These are phyloP conservation scores for Hyphopichia pseudoburtonii DNA, from an alignment of 1,139 yeast species.

Conservation along the genomic window DNA sequence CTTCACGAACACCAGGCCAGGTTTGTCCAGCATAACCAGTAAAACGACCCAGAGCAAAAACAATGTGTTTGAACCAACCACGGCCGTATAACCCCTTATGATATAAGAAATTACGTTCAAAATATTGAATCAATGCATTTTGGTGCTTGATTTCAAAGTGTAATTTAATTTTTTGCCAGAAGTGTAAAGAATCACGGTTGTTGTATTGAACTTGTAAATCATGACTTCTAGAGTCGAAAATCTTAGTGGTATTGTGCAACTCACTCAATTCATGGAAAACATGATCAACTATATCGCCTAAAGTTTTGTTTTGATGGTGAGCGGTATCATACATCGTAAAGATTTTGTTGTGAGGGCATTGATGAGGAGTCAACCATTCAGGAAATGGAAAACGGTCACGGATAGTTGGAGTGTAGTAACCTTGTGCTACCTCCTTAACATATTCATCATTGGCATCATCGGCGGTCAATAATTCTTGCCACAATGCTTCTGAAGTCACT, in stretches of 20 bases:
- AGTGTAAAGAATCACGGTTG: constrained; percentile 28
- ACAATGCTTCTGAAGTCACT: constrained; percentile 15
- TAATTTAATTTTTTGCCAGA: constrained; percentile 46
- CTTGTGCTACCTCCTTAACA: constrained; percentile 22
- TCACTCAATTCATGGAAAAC: constrained; percentile 26
- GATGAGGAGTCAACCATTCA: constrained; percentile 18
- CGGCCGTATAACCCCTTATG: constrained; percentile 64
- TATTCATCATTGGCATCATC: constrained; percentile 20
- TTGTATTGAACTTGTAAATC: constrained; percentile 38
- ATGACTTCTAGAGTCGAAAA: constrained; percentile 38
- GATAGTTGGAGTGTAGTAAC: constrained; percentile 16
- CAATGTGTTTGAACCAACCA: constrained; percentile 84
- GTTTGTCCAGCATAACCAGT: constrained; percentile 87
- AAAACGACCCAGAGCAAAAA: constrained; percentile 79
- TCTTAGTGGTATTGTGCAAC: constrained; percentile 24
- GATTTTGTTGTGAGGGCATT: constrained; percentile 17
- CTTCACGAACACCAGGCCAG: constrained; percentile 78
- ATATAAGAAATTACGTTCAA: constrained; percentile 68
- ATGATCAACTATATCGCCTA: constrained; percentile 26
- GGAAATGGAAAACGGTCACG: constrained; percentile 19
- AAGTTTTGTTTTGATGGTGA: constrained; percentile 22
- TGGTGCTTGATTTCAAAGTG: constrained; percentile 32
- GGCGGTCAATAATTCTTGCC: constrained; percentile 15
- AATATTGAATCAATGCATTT: constrained; percentile 48
- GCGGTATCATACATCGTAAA: constrained; percentile 9